A percentile compares a stretch with the other conserved stretches of the same genome.
Evolutionary conservation across 2,329 filamentous ascomycete species (phyloP).

Genomic region (Pestalotiopsis sp.): DNA sequence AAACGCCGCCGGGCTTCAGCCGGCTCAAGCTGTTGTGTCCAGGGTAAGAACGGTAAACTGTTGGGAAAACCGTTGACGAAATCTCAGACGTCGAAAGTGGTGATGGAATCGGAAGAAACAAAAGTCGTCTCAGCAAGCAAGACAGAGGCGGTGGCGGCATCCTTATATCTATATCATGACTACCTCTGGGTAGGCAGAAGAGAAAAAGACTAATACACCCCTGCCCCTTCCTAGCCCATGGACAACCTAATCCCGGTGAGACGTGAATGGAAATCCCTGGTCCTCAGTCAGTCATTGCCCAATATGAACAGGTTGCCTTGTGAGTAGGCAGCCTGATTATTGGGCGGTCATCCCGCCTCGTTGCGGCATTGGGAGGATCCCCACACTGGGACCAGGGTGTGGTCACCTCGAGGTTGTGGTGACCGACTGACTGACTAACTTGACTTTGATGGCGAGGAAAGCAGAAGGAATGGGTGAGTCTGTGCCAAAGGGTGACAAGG

Average conservation of each 20-base stretch:
- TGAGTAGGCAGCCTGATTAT: conserved; percentile 14
- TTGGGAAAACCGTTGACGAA: conserved; percentile 7
- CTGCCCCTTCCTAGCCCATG: background rate
- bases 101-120: conserved; percentile 10
- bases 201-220: background rate
- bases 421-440: background rate
- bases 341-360: conserved; percentile 15
- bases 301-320: conserved; percentile 13
- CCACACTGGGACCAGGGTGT: background rate
- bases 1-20: conserved; percentile 12
- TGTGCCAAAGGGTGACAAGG: background rate
- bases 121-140: conserved; percentile 5
- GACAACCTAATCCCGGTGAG: background rate
- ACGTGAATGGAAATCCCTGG: background rate
- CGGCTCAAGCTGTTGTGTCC: conserved; percentile 12
- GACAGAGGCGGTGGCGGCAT: conserved; percentile 5
- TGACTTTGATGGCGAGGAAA: conserved; percentile 4
- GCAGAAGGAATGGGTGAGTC: conserved; percentile 1
- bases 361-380: conserved; percentile 3
- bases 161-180: conserved; percentile 12
- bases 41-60: background rate
- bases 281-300: conserved; percentile 6
- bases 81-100: background rate
- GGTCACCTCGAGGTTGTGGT: background rate
- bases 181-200: conserved; percentile 8